These are phyloP conservation scores for Periconia digitata DNA, from an alignment of 2,329 filamentous ascomycete species.

Conservation along the genomic window DNA sequence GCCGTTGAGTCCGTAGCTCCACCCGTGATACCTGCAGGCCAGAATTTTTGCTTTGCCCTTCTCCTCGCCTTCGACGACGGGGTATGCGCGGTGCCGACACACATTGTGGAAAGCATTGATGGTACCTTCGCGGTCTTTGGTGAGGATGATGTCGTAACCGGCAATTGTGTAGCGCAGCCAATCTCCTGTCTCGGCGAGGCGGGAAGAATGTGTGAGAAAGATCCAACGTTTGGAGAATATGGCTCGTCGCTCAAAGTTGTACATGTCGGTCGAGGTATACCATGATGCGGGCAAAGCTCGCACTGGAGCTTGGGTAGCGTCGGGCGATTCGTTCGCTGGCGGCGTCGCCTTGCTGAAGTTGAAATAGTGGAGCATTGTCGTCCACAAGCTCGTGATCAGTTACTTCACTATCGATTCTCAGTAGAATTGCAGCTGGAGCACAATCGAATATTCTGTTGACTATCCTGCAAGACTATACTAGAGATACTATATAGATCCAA, in stretches of 20 bases:
- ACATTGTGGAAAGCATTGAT: slow-evolving; percentile 45
- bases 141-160: slow-evolving; percentile 25
- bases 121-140: slow-evolving; percentile 16
- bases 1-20: slow-evolving; percentile 47
- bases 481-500: too few species aligned
- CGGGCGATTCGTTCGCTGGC: slow-evolving; percentile 3
- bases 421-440: too few species aligned
- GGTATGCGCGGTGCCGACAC: slow-evolving; percentile 47
- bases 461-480: too few species aligned
- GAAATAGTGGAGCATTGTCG: slow-evolving; percentile 19
- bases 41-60: slow-evolving; percentile 39
- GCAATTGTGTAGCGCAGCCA: slow-evolving; percentile 25
- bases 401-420: too few species aligned
- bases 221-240: slow-evolving; percentile 47
- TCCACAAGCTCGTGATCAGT: too few species aligned
- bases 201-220: slow-evolving; percentile 38
- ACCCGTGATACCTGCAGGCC: slow-evolving; percentile 48
- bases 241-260: slow-evolving; percentile 50
- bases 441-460: too few species aligned
- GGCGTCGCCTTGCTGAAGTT: slow-evolving; percentile 11
- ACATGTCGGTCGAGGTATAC: slow-evolving; percentile 49
- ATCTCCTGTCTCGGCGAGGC: slow-evolving; percentile 21
- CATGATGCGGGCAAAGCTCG: slow-evolving; percentile 48
- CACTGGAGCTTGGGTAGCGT: slow-evolving; percentile 16
- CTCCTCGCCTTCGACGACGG: slow-evolving; percentile 26